Evolutionary conservation across 371 early-diverging fungal species (phyloP), one percentile per base, ranked within the genome.

Genomic region (Phascolomyces articulosus): DNA sequence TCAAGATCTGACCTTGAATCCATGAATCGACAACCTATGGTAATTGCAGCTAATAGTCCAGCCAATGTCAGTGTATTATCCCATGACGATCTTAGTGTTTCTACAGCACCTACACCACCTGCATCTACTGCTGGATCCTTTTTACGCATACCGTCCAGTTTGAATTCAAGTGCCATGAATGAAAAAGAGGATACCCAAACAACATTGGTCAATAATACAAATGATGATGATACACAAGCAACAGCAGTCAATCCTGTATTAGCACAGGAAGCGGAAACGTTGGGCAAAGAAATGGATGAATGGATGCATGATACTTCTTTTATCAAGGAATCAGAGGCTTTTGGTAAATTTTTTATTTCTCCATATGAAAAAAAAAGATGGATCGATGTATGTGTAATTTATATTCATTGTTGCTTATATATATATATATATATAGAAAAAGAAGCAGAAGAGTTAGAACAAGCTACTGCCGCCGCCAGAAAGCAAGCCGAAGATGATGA

Each of bases 201-300:
- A 6, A 63, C 63, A 13, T 29, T 44, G 56, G 23, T 64, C 47
- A 31, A 49, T 24, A 41, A 21, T n/a, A n/a, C n/a, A n/a, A n/a
- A n/a, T n/a, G n/a, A n/a, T 16, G 47, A 47, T 9, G 60, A 28
- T 47, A 44, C 60, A 47, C 63, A 62, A 21, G 34, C 55, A 11
- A 59, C 58, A 18, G 13, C 40, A 13, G 58, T 67, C 65, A 31
- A 65, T 57, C 55, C 58, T 40, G 6, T 24, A 55, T 31, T 57
- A 31, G 40, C 77, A 27, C 71, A 64, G 21, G 69, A 72, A 57
- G 72, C 66, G 21, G 65, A 70, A 41, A 76, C 78, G 11, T 62
- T 85, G 63, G 73, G 65, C 4, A 66, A 60, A 9, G 87, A 86
- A n/a, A 68, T 87, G 68, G 77, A 78, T 16, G 62, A 66, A 1